phyloP scores from a whole-genome alignment of 441 rosid genomes.

The Geranium incanum region DNA sequence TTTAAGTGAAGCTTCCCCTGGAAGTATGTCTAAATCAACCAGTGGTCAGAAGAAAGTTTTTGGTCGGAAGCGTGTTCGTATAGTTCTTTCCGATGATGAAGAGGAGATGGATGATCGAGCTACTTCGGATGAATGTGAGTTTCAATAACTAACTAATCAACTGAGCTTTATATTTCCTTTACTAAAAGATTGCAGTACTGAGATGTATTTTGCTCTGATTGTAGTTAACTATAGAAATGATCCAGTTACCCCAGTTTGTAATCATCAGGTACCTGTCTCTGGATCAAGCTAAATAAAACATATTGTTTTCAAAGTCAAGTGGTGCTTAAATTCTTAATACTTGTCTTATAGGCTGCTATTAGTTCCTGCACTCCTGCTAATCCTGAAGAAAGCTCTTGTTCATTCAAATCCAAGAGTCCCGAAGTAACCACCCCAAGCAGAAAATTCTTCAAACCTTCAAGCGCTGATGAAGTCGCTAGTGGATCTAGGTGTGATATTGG shows the following conservation, averaged over 20 bases:
- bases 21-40: constrained; percentile 34
- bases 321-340: constrained; percentile 13
- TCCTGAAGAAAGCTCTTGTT: constrained; percentile 62
- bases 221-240: constrained; percentile 33
- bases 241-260: constrained; percentile 19
- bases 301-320: constrained; percentile 17
- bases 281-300: constrained; percentile 7
- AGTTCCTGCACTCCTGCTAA: constrained; percentile 36
- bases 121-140: constrained; percentile 49
- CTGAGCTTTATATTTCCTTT: constrained; percentile 18
- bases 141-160: constrained; percentile 12
- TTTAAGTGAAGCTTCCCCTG: constrained; percentile 26
- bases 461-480: constrained; percentile 35
- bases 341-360: constrained; percentile 35
- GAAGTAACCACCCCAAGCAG: constrained; percentile 29
- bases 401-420: constrained; percentile 41
- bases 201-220: constrained; percentile 20
- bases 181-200: constrained; percentile 17
- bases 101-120: constrained; percentile 48
- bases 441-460: constrained; percentile 34
- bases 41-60: constrained; percentile 42
- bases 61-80: constrained; percentile 62
- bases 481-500: constrained; percentile 42
- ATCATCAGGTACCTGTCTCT: constrained; percentile 32
- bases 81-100: constrained; percentile 87